These are phyloP conservation scores for Hanseniaspora gamundiae DNA, from an alignment of 1,139 yeast species.

Conservation along the genomic window DNA sequence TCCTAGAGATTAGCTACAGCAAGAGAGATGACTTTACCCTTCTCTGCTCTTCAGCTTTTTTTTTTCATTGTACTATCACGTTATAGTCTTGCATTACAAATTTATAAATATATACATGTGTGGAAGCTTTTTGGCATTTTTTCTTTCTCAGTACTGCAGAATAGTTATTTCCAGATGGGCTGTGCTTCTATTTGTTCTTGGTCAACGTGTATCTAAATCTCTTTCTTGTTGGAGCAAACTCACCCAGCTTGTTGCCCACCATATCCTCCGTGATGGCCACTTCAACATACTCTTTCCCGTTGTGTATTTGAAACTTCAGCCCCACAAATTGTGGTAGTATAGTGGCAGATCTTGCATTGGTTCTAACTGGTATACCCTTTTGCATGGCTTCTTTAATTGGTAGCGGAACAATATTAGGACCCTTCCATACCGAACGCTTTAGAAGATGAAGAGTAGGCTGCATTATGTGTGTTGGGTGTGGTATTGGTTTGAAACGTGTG, in stretches of 20 bases:
- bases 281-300: constrained; percentile 89
- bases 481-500: background rate
- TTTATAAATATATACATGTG: background rate
- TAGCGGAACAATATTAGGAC: constrained; percentile 88
- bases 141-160: no score
- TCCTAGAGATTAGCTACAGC: constrained; percentile 6
- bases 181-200: constrained; percentile 22
- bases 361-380: constrained; percentile 76
- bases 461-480: background rate
- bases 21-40: no score
- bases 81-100: no score
- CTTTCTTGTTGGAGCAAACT: constrained; percentile 87
- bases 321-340: constrained; percentile 94
- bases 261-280: constrained; percentile 82
- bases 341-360: constrained; percentile 90
- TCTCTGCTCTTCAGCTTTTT: background rate
- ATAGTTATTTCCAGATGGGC: no score
- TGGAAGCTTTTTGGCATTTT: no score
- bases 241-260: constrained; percentile 97
- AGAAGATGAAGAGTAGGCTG: background rate
- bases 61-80: no score
- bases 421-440: constrained; percentile 29
- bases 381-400: constrained; percentile 79
- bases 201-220: constrained; percentile 70
- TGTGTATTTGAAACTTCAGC: constrained; percentile 83